Evolutionary conservation across 2,329 filamentous ascomycete species (phyloP), one percentile per base, ranked within the genome.

Genomic region (Penicillium thymicola): DNA sequence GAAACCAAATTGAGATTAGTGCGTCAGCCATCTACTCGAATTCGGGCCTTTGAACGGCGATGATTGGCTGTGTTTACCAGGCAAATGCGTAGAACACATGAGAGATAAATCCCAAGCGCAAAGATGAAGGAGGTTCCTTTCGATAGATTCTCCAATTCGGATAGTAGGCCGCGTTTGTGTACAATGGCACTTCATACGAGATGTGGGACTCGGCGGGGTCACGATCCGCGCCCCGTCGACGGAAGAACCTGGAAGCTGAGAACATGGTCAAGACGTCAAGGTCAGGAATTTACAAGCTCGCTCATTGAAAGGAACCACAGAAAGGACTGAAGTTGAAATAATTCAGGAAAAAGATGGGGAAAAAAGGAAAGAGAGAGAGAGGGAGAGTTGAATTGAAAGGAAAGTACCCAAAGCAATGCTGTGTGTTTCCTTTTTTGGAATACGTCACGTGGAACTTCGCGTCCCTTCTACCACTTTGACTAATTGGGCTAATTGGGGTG

Each of bases 71-170:
- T 51, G 61, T 54, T 65, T 73, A 82, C 81, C 78, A 82, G 57
- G 89, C 89, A 81, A 90, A 92, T 13, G 89, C 89, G 70, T 93
- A 93, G 74, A 92, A 92, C 27, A 92, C 85, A 68, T 91, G 88
- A 63, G 88, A 92, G 66, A 93, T 86, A 67, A 88, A 89, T 62
- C 84, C 84, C 71, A 90, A 85, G 70, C 89, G 89, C 68, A 93
- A 77, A 54, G 85, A 85, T 1, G 85, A 89, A 0, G 90, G 90
- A 16, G 88, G 88, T 65, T 90, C 85, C 61, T 87, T 83, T 55
- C 82, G 81, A 74, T 92, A 91, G 63, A 91, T 84, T 57, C 86
- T 81, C 76, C 85, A 86, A 74, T 90, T 93, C n/a, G 89, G 89
- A 72, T 90, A 94, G 76, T 93, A 94, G 18, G 91, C 88, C 23